phyloP scores from a whole-genome alignment of 2,329 filamentous ascomycete species.

The Cryphonectria naterciae region DNA sequence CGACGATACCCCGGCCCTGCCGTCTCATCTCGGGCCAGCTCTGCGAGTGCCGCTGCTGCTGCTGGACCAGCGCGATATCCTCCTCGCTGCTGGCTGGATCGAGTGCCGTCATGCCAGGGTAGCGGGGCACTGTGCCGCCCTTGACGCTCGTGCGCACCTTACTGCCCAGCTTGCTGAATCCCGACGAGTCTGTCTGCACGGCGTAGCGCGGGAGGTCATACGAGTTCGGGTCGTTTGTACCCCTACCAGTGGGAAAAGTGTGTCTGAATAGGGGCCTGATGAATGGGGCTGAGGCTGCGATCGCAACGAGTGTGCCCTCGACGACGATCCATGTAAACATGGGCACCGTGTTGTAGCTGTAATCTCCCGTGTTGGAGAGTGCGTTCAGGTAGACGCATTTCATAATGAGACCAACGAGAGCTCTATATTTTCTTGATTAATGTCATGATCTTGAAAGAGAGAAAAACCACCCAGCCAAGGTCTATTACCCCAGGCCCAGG shows the following conservation, averaged over 20 bases:
- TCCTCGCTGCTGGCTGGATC: conserved; percentile 16
- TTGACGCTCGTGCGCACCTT: conserved; percentile 16
- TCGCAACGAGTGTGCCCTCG: conserved; percentile 20
- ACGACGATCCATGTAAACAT: conserved; percentile 26
- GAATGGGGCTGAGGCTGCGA: conserved; percentile 17
- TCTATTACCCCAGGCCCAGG: neutral
- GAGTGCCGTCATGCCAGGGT: conserved; percentile 4
- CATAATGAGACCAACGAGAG: conserved; percentile 21
- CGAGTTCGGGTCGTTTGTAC: conserved; percentile 1
- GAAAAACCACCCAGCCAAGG: no score
- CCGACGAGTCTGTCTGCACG: conserved; percentile 16
- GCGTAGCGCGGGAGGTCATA: conserved; percentile 21
- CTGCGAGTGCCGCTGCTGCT: neutral
- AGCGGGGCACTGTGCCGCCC: neutral
- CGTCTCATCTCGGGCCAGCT: neutral
- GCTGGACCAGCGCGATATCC: conserved; percentile 10
- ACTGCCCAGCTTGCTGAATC: conserved; percentile 18
- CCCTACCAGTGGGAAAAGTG: neutral
- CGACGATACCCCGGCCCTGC: conserved; percentile 5
- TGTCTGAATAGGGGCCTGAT: conserved; percentile 18
- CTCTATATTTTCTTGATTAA: neutral
- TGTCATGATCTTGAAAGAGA: no score
- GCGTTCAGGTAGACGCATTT: conserved; percentile 23
- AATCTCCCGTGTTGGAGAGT: conserved; percentile 20
- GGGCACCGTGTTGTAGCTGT: conserved; percentile 22